phyloP scores from a whole-genome alignment of 257 asterid genomes.

The Cordia subcordata region DNA sequence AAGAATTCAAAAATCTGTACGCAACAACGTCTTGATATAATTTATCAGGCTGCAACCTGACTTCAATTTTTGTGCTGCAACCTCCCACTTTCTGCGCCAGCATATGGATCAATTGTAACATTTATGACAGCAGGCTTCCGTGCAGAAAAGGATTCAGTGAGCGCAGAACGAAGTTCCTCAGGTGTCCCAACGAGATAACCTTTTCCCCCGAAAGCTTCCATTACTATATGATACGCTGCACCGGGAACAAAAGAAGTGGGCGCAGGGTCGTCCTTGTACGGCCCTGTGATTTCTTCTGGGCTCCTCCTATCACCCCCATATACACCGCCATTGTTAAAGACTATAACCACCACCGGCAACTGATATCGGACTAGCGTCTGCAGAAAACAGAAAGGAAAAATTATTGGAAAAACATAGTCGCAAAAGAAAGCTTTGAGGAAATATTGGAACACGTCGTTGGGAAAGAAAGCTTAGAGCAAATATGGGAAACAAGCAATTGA shows the following conservation, averaged over 20 bases:
- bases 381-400: constrained; percentile 6
- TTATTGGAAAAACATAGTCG: neutral
- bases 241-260: constrained; percentile 93
- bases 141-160: constrained; percentile 57
- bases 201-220: constrained; percentile 86
- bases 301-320: constrained; percentile 87
- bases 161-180: constrained; percentile 74
- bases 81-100: constrained; percentile 92
- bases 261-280: constrained; percentile 84
- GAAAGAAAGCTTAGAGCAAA: too few species aligned
- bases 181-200: constrained; percentile 81
- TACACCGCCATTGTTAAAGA: constrained; percentile 87
- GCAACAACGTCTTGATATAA: too few species aligned
- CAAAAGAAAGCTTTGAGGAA: too few species aligned
- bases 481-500: too few species aligned
- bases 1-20: too few species aligned
- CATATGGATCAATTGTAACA: constrained; percentile 78
- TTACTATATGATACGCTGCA: constrained; percentile 69
- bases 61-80: constrained; percentile 88
- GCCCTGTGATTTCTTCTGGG: constrained; percentile 80
- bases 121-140: constrained; percentile 77
- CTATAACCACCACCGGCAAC: constrained; percentile 86
- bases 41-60: neutral
- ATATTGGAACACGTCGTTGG: too few species aligned
- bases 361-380: constrained; percentile 83